Evolutionary conservation across 2,329 filamentous ascomycete species (phyloP).

Genomic region (Bipolaris oryzae): DNA sequence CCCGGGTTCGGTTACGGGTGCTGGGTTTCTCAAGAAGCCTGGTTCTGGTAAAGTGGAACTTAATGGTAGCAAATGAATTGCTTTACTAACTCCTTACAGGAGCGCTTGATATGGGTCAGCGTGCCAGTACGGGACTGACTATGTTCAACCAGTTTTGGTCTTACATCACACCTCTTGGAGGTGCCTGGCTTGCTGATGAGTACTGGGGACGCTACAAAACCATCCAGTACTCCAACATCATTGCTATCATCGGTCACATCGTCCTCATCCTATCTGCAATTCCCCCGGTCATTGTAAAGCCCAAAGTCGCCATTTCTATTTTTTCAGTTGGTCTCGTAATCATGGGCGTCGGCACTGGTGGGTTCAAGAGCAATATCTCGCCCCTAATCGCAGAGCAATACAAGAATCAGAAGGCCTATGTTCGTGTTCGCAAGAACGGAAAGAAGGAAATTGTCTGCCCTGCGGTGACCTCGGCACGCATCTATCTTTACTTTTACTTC

Average conservation of each 20-base stretch:
- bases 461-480: constrained; percentile 68
- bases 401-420: constrained; percentile 38
- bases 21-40: constrained; percentile 41
- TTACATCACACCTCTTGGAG: constrained; percentile 63
- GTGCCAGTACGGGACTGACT: constrained; percentile 58
- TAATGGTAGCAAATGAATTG: too few species aligned
- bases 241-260: constrained; percentile 64
- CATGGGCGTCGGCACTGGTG: constrained; percentile 70
- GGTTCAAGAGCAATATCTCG: constrained; percentile 70
- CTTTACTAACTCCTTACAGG: too few species aligned
- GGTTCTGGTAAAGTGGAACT: constrained; percentile 35
- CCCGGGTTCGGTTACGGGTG: constrained; percentile 42
- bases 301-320: constrained; percentile 58
- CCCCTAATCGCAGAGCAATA: constrained; percentile 66
- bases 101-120: constrained; percentile 62
- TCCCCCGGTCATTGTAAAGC: constrained; percentile 57
- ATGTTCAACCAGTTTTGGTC: constrained; percentile 63
- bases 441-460: constrained; percentile 70
- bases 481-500: constrained; percentile 55
- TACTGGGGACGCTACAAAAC: constrained; percentile 67
- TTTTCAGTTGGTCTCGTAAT: constrained; percentile 64
- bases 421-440: constrained; percentile 37
- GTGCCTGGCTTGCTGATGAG: constrained; percentile 65
- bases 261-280: constrained; percentile 63
- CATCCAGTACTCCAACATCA: constrained; percentile 60